Base-by-base conservation (phyloP, 139 green algal genomes). In the Chlorella sp. region DNA sequence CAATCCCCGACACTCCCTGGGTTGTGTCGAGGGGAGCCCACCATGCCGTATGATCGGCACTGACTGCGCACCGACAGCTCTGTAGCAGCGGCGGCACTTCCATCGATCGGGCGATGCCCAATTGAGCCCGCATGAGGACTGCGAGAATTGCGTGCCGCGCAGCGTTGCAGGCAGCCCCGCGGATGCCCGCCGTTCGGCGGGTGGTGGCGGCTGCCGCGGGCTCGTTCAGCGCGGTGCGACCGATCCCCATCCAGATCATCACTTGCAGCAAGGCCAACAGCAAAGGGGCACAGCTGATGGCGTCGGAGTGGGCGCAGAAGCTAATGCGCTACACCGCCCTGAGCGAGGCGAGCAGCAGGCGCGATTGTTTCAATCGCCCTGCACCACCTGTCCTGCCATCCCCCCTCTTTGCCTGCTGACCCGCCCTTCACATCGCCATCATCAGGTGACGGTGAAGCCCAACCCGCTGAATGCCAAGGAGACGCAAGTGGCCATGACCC, bases 391-490 rank as follows among this genome's bases (percentile, higher is more conserved):
- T 35, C 14, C 33, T 64, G 9, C 14, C 45, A 23, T 14, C 14
- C 45, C 11, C 7, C 61, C 35, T n/a, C 14, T 29, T 35, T 19
- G n/a, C 33, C 25, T 14, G 0, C 23, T 48, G 42, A 45, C 29
- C 63, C 3, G 31, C 29, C 45, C 45, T 12, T 59, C 64, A 76
- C 75, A 56, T 83, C 85, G 50, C n/a, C 65, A 84, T 15, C 66
- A 38, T 35, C 72, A 77, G 29, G 38, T 86, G 19, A 27, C 41
- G 27, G 71, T 91, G 29, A 93, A 90, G 59, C 83, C 87, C 5
- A 93, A 93, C 71, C 88, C 89, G 5, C 82, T 83, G 19, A 90
- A 90, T 38, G 78, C 80, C 25, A 71, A 77, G 19, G 70, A 85
- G 38, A 51, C 84, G 19, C 23, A 41, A 0, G 65, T 87, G 42